Evolutionary conservation across 345 rosid genomes (phyloP).

Genomic region (Ailanthus altissimus): DNA sequence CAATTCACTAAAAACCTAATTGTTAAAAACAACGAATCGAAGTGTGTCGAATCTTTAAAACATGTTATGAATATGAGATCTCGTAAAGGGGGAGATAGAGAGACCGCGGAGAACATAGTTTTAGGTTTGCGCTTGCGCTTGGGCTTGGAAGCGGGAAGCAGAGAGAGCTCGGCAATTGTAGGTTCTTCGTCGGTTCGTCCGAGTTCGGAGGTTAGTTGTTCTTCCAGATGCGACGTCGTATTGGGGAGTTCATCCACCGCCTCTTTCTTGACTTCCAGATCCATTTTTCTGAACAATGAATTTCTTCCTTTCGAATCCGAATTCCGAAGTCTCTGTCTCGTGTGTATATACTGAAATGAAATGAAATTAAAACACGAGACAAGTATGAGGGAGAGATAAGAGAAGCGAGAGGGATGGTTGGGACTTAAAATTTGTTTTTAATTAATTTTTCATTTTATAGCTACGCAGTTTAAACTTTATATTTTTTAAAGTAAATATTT

Average conservation of each 20-base stretch:
- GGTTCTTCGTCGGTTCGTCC: constrained; percentile 15
- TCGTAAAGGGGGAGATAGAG: background rate
- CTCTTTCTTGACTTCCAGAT: constrained; percentile 28
- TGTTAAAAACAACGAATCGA: background rate
- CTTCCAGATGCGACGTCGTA: constrained; percentile 5
- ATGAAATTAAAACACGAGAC: background rate
- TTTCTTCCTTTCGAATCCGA: background rate
- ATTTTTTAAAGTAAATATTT: too few species aligned
- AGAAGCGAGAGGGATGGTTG: background rate
- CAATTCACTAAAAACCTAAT: background rate
- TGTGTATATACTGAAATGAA: too few species aligned
- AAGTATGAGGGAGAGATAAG: background rate
- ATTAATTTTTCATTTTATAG: too few species aligned
- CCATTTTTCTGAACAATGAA: constrained; percentile 6
- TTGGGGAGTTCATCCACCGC: constrained; percentile 12
- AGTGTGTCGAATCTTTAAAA: background rate
- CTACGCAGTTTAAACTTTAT: too few species aligned
- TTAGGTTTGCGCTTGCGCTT: constrained; percentile 22
- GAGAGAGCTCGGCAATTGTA: constrained; percentile 32
- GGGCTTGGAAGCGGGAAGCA: constrained; percentile 20
- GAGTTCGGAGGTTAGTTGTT: background rate
- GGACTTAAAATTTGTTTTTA: too few species aligned
- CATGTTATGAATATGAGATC: background rate
- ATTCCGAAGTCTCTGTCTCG: background rate
- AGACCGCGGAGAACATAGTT: constrained; percentile 20